A percentile compares a stretch with the other conserved stretches of the same genome.
These are phyloP conservation scores for Lachnum nothofagi DNA, from an alignment of 2,329 filamentous ascomycete species.

Conservation along the genomic window DNA sequence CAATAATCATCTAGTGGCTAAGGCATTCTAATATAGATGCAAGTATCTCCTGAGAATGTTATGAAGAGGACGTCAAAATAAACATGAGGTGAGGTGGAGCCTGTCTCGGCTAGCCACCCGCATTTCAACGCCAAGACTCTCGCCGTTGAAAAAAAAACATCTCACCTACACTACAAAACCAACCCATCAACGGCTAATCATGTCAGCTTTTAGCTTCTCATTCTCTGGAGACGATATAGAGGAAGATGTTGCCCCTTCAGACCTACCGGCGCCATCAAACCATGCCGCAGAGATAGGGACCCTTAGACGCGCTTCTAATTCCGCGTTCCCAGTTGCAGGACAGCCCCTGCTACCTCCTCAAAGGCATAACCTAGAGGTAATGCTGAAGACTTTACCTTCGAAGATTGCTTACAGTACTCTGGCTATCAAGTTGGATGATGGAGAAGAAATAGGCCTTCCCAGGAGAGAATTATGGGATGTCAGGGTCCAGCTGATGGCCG, in stretches of 20 bases:
- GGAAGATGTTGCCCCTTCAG: conserved; percentile 31
- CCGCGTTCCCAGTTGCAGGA: conserved; percentile 57
- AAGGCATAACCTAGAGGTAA: conserved; percentile 45
- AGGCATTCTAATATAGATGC: no score
- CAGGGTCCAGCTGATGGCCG: conserved; percentile 73
- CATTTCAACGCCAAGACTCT: no score
- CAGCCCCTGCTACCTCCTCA: conserved; percentile 53
- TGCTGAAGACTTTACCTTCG: conserved; percentile 61
- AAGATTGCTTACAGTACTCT: conserved; percentile 67
- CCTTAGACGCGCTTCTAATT: conserved; percentile 23
- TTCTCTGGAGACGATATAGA: conserved; percentile 63
- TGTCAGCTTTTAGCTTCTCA: conserved; percentile 42
- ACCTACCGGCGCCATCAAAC: conserved; percentile 5
- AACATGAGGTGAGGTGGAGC: no score
- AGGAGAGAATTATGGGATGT: conserved; percentile 79
- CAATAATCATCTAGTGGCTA: no score
- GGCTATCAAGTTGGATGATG: conserved; percentile 54
- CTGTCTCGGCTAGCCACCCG: no score
- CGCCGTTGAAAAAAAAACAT: no score
- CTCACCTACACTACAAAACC: not conserved
- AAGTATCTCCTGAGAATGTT: no score
- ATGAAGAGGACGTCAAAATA: no score
- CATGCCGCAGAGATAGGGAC: conserved; percentile 34
- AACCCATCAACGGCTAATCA: no score
- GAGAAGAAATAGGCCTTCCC: conserved; percentile 52